These are phyloP conservation scores for Metschnikowia orientalis DNA, from an alignment of 805 yeast genomes.

Conservation along the genomic window DNA sequence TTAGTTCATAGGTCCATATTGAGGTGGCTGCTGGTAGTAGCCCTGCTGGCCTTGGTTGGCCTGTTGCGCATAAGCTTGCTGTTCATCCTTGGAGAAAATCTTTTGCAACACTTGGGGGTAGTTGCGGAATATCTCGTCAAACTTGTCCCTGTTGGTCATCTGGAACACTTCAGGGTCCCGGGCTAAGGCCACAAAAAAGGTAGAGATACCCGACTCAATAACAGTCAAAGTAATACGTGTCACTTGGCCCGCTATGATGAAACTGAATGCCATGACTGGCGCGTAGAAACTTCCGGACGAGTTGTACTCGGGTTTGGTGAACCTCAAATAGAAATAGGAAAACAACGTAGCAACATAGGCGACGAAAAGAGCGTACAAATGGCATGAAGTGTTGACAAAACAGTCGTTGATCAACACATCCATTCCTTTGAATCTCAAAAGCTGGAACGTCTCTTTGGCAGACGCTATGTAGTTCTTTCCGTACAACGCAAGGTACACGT, in stretches of 20 bases:
- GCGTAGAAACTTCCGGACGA: conserved; percentile 57
- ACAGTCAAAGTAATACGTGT: conserved; percentile 68
- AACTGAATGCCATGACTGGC: conserved; percentile 68
- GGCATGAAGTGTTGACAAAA: conserved; percentile 70
- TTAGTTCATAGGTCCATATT: too few relatives aligned
- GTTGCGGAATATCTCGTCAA: conserved; percentile 57
- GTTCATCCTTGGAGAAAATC: conserved; percentile 16
- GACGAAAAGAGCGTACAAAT: conserved; percentile 69
- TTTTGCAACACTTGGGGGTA: conserved; percentile 69
- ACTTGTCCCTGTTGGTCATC: conserved; percentile 62
- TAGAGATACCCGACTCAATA: conserved; percentile 75
- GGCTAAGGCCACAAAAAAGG: conserved; percentile 79
- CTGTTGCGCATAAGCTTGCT: conserved; percentile 9
- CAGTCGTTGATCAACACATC: conserved; percentile 84
- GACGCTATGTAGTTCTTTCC: conserved; percentile 73
- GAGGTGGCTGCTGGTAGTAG: conserved; percentile 14
- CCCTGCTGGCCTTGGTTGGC: conserved; percentile 10
- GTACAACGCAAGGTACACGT: conserved; percentile 79
- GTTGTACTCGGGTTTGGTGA: conserved; percentile 67
- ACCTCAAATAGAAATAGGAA: conserved; percentile 60
- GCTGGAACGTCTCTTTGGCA: conserved; percentile 77
- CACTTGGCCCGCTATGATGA: conserved; percentile 72
- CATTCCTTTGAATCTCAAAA: conserved; percentile 74
- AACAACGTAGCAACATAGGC: conserved; percentile 59
- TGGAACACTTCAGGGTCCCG: conserved; percentile 81